phyloP scores from a whole-genome alignment of 1,284 basidiomycete genomes.

The Fomitiporia mediterranea region DNA sequence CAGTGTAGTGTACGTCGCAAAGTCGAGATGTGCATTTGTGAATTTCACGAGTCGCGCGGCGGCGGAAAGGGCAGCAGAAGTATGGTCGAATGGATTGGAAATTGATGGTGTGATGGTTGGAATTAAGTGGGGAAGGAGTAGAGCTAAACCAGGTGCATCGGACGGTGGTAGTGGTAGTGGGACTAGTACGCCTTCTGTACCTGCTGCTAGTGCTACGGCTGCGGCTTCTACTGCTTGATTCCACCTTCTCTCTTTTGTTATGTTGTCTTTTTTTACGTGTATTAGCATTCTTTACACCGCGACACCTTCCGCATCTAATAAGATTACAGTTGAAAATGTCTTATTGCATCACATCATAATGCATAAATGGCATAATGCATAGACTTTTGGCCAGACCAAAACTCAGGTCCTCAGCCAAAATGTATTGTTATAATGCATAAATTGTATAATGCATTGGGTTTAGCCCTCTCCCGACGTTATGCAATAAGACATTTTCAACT shows the following conservation, averaged over 20 bases:
- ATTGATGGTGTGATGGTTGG: slow-evolving; percentile 72
- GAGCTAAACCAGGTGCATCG: neutral
- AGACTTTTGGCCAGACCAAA: no score
- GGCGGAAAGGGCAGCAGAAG: slow-evolving; percentile 84
- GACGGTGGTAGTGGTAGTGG: neutral
- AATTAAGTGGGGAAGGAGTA: slow-evolving; percentile 84
- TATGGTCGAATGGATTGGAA: slow-evolving; percentile 85
- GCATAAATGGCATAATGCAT: no score
- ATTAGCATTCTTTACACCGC: neutral
- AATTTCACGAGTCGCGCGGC: slow-evolving; percentile 81
- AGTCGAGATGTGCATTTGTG: slow-evolving; percentile 91
- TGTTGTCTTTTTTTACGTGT: neutral
- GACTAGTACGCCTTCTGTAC: neutral
- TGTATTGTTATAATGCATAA: no score
- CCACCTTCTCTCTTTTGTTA: neutral
- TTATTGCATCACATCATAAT: no score
- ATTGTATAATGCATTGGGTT: no score
- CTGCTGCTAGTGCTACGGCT: neutral
- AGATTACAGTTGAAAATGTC: no score
- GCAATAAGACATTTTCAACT: no score
- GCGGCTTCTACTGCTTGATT: slow-evolving; percentile 3
- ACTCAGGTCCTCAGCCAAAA: no score
- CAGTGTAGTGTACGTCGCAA: slow-evolving; percentile 82
- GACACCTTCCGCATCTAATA: no score
- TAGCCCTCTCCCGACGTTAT: no score